Base-by-base conservation (phyloP, 768 basidiomycete genomes). In the Boletellus emodensis region DNA sequence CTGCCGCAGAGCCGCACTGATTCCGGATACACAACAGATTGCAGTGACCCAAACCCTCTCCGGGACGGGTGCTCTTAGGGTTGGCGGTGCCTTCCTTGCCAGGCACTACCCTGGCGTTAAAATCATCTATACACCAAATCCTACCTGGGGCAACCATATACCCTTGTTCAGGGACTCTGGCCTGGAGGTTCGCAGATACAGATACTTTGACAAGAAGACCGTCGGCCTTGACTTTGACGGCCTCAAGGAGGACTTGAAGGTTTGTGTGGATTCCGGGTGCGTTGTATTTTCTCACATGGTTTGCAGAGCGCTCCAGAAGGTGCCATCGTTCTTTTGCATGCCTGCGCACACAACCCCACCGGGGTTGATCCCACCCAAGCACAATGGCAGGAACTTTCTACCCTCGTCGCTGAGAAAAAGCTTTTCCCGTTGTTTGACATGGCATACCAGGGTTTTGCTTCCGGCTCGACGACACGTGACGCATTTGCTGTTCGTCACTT, bases 381-480 rank as follows among this genome's bases (percentile, higher is more conserved):
- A 44, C 94, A 99, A 73, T 99, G 96, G 96, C 79, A 77, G 53
- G 81, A 90, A 67, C 84, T 99, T 54, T 92, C 90, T 38, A 80
- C 92, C 61, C 75, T 98, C 52, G 72, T 95, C 59, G 84, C 90
- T 64, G 87, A 92, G 75, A 90, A 82, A 76, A 82, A 84, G 56
- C 81, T 95, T 60, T 95, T 97, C 84, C 90, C 95, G 46, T 93
- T 97, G 83, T 97, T 98, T 69, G 96, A 99, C 72, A 97, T 97
- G 94, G 95, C 96, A 14, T 99, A 99, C 76, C 93, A 96, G 72
- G 96, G 96, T 45, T 99, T 99, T 68, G 95, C 96, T 33, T 96
- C 94, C 20, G 96, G 96, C 44, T 84, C 85, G 45, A 93, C 91
- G 57, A 68, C 84, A 57, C 84, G 83, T 49, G 96, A 99, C 64